Evolutionary conservation across 148 eudicot species (phyloP), one percentile per base, ranked within the genome.

Genomic region (Diospyros kaki): DNA sequence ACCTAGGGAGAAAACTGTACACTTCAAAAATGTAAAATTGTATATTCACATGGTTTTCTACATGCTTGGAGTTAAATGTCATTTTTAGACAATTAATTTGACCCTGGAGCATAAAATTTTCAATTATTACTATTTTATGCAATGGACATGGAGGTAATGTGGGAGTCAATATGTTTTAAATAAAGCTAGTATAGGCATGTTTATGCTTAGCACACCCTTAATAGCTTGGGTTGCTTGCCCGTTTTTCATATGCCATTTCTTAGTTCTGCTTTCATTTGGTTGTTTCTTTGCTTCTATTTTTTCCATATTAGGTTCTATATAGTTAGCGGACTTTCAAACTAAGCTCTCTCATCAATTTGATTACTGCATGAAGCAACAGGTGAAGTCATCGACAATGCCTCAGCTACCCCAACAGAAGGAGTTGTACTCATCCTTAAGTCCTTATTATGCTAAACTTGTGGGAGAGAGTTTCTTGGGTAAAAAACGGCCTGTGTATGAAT

Each of bases 391-490:
- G 51, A 79, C 91, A 63, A 66, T 94, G 83, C 98, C 97, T 56
- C 87, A 85, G 69, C 78, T 94, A 73, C 98, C 98, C 28, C 84
- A 73, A 53, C 85, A 84, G 18, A 83, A 78, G 69, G 92, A 92
- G 73, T 82, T 94, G 55, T 71, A 81, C 69, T 75, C 92, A 73
- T 75, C 88, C 41, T 79, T 94, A 74, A 81, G 83, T 79, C 90
- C 97, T 69, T 90, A 85, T 81, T 90, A 94, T 84, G 87, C 91
- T 51, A 89, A 85, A 75, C 92, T 94, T 62, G 97, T 94, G 64
- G 97, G 97, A 72, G 98, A 94, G 82, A 87, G 91, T 80, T 92
- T 89, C 73, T 78, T 90, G 86, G 96, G 89, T 55, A 92, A 76
- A 78, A 90, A 76, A 68, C 80, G 96, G 52, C 94, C 97, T 4